phyloP scores from a whole-genome alignment of 257 asterid genomes.

The Avicennia marina region DNA sequence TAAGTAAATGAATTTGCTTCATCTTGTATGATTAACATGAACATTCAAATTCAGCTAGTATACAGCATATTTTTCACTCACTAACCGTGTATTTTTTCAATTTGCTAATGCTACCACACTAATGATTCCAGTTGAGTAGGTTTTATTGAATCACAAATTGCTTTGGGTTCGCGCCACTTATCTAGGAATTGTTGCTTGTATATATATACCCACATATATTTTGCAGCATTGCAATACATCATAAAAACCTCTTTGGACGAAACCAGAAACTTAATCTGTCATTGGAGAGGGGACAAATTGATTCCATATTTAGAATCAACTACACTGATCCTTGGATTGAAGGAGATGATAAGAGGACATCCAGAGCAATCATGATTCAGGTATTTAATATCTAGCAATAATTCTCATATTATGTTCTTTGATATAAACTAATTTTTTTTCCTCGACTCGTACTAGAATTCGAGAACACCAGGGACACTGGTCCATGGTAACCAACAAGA shows the following conservation, averaged over 20 bases:
- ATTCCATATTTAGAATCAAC: conserved; percentile 82
- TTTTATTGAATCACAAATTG: not conserved
- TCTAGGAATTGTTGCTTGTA: not conserved
- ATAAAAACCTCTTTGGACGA: conserved; percentile 89
- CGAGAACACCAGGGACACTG: conserved; percentile 93
- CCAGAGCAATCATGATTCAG: conserved; percentile 95
- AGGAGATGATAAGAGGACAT: conserved; percentile 97
- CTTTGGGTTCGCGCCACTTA: conserved; percentile 7
- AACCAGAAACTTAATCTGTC: conserved; percentile 94
- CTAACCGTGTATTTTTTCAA: not conserved
- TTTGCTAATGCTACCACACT: conserved; percentile 1
- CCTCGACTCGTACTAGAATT: conserved; percentile 50
- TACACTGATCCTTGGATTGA: conserved; percentile 97
- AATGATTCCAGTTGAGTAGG: not conserved
- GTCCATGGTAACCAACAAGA: conserved; percentile 90
- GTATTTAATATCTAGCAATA: conserved; percentile 29
- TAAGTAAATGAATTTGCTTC: not conserved
- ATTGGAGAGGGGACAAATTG: conserved; percentile 93
- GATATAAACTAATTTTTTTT: conserved; percentile 17
- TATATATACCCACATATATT: conserved; percentile 13
- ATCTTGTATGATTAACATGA: not conserved
- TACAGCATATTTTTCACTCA: not conserved
- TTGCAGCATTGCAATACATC: conserved; percentile 90
- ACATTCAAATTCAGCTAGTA: conserved; percentile 12
- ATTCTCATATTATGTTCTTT: conserved; percentile 6